phyloP scores from a whole-genome alignment of 768 basidiomycete genomes.

The Hydnomerulius pinastri region DNA sequence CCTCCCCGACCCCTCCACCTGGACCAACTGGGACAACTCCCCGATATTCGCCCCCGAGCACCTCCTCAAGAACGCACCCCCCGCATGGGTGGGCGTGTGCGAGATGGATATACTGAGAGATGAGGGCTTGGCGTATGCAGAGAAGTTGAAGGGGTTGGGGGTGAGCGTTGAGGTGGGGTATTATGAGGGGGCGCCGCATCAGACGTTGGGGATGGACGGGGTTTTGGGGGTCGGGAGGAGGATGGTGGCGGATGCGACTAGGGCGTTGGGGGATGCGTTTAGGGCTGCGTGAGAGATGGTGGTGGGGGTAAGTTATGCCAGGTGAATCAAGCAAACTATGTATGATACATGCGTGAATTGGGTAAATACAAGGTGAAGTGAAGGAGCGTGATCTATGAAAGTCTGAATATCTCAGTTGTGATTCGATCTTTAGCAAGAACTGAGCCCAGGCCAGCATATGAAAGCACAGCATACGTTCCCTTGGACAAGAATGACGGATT shows the following conservation, averaged over 20 bases:
- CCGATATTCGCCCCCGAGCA: conserved; percentile 68
- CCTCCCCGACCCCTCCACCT: conserved; percentile 59
- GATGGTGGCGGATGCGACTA: conserved; percentile 23
- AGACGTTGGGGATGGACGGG: conserved; percentile 72
- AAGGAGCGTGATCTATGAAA: conserved; percentile 19
- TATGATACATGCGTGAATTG: neutral
- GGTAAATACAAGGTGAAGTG: neutral
- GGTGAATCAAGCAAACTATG: neutral
- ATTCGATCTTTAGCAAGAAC: conserved; percentile 32
- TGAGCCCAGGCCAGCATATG: conserved; percentile 29
- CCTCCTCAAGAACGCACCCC: conserved; percentile 50
- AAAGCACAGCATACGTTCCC: conserved; percentile 52
- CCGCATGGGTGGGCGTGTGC: conserved; percentile 61
- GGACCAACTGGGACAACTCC: conserved; percentile 67
- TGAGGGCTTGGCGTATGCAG: conserved; percentile 65
- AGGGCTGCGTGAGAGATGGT: neutral
- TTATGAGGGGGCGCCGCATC: conserved; percentile 64
- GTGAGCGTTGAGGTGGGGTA: conserved; percentile 54
- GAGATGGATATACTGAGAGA: conserved; percentile 68
- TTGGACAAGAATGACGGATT: conserved; percentile 84
- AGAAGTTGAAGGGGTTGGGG: conserved; percentile 54
- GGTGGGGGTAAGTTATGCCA: neutral
- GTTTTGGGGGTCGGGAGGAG: conserved; percentile 12
- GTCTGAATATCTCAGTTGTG: conserved; percentile 23
- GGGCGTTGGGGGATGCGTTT: conserved; percentile 21